phyloP scores from a whole-genome alignment of 2,329 filamentous ascomycete species.

The Fusarium agapanthi region DNA sequence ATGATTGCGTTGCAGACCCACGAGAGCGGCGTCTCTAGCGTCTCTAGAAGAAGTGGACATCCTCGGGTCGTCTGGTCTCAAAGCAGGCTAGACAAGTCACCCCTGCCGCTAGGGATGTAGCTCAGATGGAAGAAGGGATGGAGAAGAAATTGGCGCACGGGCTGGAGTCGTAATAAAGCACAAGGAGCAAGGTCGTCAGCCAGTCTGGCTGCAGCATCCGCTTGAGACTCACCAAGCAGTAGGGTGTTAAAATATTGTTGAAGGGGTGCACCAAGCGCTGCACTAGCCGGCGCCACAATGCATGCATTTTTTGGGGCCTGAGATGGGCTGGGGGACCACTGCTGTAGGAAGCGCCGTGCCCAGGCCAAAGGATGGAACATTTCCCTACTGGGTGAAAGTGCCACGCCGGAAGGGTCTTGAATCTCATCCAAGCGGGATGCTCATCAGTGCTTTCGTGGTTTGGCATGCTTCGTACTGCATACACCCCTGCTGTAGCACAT shows the following conservation, averaged over 20 bases:
- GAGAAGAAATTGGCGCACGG: slow-evolving; percentile 42
- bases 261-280: slow-evolving; percentile 7
- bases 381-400: slow-evolving; percentile 41
- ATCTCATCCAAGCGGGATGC: slow-evolving; percentile 42
- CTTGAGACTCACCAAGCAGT: not conserved
- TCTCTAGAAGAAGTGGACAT: slow-evolving; percentile 30
- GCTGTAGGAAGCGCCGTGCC: slow-evolving; percentile 20
- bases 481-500: slow-evolving; percentile 29
- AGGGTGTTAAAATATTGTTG: not conserved
- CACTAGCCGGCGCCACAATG: slow-evolving; percentile 21
- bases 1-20: slow-evolving; percentile 36
- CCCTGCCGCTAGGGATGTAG: slow-evolving; percentile 41
- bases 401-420: slow-evolving; percentile 40
- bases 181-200: not conserved
- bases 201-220: slow-evolving; percentile 22
- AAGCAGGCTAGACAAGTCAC: slow-evolving; percentile 16
- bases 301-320: slow-evolving; percentile 18
- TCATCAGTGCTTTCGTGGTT: slow-evolving; percentile 39
- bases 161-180: slow-evolving; percentile 36
- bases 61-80: slow-evolving; percentile 38
- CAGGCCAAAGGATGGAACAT: slow-evolving; percentile 36
- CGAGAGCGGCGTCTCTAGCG: slow-evolving; percentile 29
- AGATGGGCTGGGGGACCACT: slow-evolving; percentile 16
- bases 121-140: slow-evolving; percentile 43
- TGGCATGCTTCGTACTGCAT: slow-evolving; percentile 35